A percentile compares a stretch with the other conserved stretches of the same genome.
Conservation (phyloP, 139 green algal species). For the Pleodorina starrii region DNA sequence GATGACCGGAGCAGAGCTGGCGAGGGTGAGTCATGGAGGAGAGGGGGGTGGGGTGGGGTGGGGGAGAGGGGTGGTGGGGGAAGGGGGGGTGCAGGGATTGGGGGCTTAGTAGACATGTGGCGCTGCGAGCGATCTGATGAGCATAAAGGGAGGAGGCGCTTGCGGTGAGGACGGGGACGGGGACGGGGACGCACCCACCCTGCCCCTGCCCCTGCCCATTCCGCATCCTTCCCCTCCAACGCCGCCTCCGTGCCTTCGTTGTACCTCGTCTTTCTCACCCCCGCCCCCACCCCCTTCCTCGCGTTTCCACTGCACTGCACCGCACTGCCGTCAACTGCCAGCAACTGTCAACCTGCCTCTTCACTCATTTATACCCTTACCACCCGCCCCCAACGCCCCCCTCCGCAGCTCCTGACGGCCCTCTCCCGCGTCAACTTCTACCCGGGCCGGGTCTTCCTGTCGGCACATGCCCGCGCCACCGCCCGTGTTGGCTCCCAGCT, state of each 20-base stretch:
- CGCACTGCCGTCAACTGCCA: neutral
- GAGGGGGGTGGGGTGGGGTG: neutral
- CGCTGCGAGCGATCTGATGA: too few relatives aligned
- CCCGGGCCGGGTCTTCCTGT: conserved; percentile 30
- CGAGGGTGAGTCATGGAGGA: neutral
- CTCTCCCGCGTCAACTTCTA: conserved; percentile 22
- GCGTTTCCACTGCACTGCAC: neutral
- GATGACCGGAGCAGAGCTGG: conserved; percentile 16
- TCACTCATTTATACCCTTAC: too few relatives aligned
- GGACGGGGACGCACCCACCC: too few relatives aligned
- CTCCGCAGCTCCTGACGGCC: neutral
- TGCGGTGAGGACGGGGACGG: too few relatives aligned
- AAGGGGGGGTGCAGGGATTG: neutral
- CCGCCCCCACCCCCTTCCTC: too few relatives aligned
- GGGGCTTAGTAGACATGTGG: too few relatives aligned
- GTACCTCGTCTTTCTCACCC: too few relatives aligned
- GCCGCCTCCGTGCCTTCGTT: too few relatives aligned
- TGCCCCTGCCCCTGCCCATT: too few relatives aligned
- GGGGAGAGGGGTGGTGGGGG: neutral
- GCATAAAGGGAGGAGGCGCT: too few relatives aligned
- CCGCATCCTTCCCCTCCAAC: too few relatives aligned
- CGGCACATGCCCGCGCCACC: conserved; percentile 2
- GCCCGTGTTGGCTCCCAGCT: neutral
- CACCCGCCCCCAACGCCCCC: neutral
- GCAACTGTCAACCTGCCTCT: neutral